phyloP scores from a whole-genome alignment of 805 yeast species.

The Candida peoriensis region DNA sequence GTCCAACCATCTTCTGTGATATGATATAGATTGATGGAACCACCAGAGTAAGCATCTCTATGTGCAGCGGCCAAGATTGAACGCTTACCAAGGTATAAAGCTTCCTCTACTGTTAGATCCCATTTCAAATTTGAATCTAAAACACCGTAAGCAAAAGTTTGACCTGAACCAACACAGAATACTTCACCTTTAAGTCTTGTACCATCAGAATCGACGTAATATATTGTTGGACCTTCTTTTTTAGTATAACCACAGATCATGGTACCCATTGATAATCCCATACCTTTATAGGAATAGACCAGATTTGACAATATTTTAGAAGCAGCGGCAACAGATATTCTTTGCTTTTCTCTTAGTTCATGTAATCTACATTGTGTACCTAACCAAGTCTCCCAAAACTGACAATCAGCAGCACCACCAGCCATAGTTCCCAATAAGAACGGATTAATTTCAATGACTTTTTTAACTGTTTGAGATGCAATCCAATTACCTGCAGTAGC shows the following conservation, averaged over 20 bases:
- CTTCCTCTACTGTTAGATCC: conserved; percentile 92
- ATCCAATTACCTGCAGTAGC: conserved; percentile 98
- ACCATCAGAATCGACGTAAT: conserved; percentile 96
- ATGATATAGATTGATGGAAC: conserved; percentile 89
- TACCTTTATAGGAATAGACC: conserved; percentile 91
- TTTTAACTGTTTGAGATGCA: conserved; percentile 96
- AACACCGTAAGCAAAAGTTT: conserved; percentile 98
- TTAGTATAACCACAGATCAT: conserved; percentile 97
- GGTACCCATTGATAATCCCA: conserved; percentile 99
- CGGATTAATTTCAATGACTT: conserved; percentile 95
- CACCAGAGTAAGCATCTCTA: conserved; percentile 98
- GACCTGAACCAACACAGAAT: conserved; percentile 98
- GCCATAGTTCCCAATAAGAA: conserved; percentile 96
- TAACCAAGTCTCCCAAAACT: conserved; percentile 98
- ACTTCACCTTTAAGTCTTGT: conserved; percentile 90
- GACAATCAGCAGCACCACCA: conserved; percentile 99
- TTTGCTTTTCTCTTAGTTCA: conserved; percentile 89
- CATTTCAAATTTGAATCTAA: conserved; percentile 87
- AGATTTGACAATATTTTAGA: conserved; percentile 87
- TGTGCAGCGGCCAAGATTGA: conserved; percentile 96
- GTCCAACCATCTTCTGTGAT: conserved; percentile 93
- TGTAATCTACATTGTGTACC: conserved; percentile 95
- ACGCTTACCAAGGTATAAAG: conserved; percentile 89
- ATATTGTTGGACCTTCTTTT: conserved; percentile 92
- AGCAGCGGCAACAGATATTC: conserved; percentile 95